These are phyloP conservation scores for Cystobasidium onofrii DNA, from an alignment of 768 basidiomycete genomes.

Conservation along the genomic window DNA sequence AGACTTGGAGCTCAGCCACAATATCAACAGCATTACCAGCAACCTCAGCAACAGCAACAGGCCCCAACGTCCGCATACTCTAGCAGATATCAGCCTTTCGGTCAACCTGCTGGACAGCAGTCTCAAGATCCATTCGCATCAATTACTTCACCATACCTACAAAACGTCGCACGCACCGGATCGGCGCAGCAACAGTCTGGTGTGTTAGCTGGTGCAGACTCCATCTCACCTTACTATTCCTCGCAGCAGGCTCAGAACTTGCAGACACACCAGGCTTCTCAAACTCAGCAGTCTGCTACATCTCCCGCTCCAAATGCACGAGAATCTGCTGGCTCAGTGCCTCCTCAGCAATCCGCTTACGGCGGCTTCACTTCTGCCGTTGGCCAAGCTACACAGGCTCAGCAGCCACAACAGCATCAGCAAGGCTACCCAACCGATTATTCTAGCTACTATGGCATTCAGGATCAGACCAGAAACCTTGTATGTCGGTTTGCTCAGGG, in stretches of 20 bases:
- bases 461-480: background rate
- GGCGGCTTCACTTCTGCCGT: slow-evolving; percentile 8
- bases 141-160: background rate
- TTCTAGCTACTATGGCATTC: slow-evolving; percentile 10
- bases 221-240: slow-evolving; percentile 15
- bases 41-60: background rate
- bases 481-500: background rate
- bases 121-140: slow-evolving; percentile 7
- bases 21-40: background rate
- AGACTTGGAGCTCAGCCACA: background rate
- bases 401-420: background rate
- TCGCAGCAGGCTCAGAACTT: slow-evolving; percentile 10
- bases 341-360: slow-evolving; percentile 15
- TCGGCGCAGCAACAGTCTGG: background rate
- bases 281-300: background rate
- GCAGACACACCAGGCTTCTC: background rate
- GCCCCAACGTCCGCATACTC: background rate
- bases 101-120: background rate
- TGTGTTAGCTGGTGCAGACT: background rate
- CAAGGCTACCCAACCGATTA: slow-evolving; percentile 16
- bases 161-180: background rate
- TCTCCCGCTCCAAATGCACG: slow-evolving; percentile 4
- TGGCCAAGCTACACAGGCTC: background rate
- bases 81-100: slow-evolving; percentile 17
- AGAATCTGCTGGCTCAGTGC: background rate